phyloP scores from a whole-genome alignment of 768 basidiomycete species.

The Mycena pura region DNA sequence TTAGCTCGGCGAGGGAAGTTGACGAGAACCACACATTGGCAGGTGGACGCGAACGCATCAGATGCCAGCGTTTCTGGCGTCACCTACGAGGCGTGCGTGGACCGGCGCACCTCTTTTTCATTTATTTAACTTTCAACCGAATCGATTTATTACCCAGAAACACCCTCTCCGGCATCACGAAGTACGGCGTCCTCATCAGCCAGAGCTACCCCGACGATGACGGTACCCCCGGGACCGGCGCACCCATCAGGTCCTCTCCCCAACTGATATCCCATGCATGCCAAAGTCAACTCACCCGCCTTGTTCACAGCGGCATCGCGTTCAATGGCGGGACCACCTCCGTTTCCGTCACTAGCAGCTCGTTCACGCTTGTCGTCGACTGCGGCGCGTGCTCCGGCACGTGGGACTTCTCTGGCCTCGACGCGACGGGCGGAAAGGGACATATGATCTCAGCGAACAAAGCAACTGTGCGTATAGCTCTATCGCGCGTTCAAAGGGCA shows the following conservation, averaged over 20 bases:
- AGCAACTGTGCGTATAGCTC: background rate
- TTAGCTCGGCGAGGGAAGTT: too few relatives aligned
- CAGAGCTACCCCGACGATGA: constrained; percentile 51
- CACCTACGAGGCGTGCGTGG: constrained; percentile 1
- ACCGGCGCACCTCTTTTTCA: too few relatives aligned
- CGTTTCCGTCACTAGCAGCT: constrained; percentile 39
- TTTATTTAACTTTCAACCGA: too few relatives aligned
- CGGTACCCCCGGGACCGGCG: constrained; percentile 51
- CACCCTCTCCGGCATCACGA: constrained; percentile 8
- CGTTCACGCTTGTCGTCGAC: constrained; percentile 43
- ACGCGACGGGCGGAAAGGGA: constrained; percentile 43
- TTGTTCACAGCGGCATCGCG: constrained; percentile 35
- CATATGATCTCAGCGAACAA: constrained; percentile 18
- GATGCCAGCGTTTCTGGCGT: constrained; percentile 5
- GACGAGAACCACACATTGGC: too few relatives aligned
- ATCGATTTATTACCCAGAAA: constrained; percentile 1
- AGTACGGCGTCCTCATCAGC: constrained; percentile 47
- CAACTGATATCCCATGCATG: too few relatives aligned
- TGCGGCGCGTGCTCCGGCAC: constrained; percentile 48
- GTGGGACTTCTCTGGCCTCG: constrained; percentile 52
- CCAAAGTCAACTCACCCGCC: too few relatives aligned
- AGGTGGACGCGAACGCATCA: constrained; percentile 8
- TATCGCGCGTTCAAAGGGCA: background rate
- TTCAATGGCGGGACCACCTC: constrained; percentile 41
- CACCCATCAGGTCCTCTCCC: constrained; percentile 30